A percentile compares a stretch with the other conserved stretches of the same genome.
phyloP scores from a whole-genome alignment of 441 rosid species.

The Corymbia citriodora region DNA sequence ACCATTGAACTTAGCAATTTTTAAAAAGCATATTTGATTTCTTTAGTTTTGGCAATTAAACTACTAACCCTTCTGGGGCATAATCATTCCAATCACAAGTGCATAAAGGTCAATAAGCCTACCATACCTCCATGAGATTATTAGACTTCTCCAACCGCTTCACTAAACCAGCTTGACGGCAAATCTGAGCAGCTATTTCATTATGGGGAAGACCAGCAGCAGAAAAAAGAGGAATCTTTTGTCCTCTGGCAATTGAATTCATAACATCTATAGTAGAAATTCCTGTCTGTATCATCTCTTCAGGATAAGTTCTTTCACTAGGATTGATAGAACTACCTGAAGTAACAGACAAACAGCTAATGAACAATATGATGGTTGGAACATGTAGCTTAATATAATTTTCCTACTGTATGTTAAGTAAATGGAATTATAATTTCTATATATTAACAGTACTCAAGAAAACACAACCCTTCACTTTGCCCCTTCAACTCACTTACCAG shows the following conservation, averaged over 20 bases:
- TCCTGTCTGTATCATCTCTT: slow-evolving; percentile 99
- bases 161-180: slow-evolving; percentile 99
- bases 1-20: neutral
- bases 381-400: neutral
- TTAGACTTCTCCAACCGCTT: slow-evolving; percentile 88
- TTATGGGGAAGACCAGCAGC: slow-evolving; percentile 99
- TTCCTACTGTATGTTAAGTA: neutral
- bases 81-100: neutral
- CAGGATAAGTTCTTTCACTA: slow-evolving; percentile 99
- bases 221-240: slow-evolving; percentile 97
- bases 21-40: neutral
- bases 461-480: neutral
- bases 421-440: neutral
- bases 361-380: neutral
- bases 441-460: neutral
- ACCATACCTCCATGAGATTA: slow-evolving; percentile 61
- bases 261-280: slow-evolving; percentile 99
- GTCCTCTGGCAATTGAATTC: slow-evolving; percentile 99
- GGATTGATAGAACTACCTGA: slow-evolving; percentile 98
- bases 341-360: neutral
- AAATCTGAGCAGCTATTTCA: slow-evolving; percentile 99
- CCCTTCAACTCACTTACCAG: slow-evolving; percentile 41
- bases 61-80: neutral
- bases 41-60: neutral
- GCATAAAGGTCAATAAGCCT: neutral